A percentile compares a stretch with the other conserved stretches of the same genome.
These are phyloP conservation scores for Candida ipomoeae DNA, from an alignment of 805 yeast species.

Conservation along the genomic window DNA sequence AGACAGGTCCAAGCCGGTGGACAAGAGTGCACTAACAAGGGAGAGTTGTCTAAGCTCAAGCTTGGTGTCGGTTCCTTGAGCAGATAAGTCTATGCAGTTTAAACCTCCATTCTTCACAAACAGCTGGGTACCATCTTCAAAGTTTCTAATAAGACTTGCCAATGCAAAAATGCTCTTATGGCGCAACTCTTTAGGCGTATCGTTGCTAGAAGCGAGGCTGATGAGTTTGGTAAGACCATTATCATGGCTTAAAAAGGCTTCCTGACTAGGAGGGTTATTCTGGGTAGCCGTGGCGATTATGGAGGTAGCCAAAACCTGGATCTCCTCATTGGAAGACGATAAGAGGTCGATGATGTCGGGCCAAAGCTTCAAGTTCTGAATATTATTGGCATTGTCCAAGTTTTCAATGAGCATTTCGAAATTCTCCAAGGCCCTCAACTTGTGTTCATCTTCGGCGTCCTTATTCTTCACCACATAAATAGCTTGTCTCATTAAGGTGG, in stretches of 20 bases:
- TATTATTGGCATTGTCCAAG: conserved; percentile 89
- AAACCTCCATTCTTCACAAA: conserved; percentile 65
- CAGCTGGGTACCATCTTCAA: conserved; percentile 46
- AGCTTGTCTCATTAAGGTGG: conserved; percentile 78
- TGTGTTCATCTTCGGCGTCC: conserved; percentile 58
- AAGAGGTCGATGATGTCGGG: conserved; percentile 56
- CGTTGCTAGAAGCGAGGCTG: conserved; percentile 30
- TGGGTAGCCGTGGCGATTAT: conserved; percentile 90
- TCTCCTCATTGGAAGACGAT: conserved; percentile 29
- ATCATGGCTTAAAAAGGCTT: conserved; percentile 52
- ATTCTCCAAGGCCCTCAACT: conserved; percentile 77
- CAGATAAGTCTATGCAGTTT: conserved; percentile 40
- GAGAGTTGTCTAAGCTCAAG: conserved; percentile 53
- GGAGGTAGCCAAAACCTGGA: conserved; percentile 62
- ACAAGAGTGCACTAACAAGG: conserved; percentile 53
- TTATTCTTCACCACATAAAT: conserved; percentile 55
- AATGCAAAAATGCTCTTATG: conserved; percentile 76
- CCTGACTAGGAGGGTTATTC: conserved; percentile 76
- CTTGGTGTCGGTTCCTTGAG: conserved; percentile 28
- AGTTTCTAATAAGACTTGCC: conserved; percentile 69
- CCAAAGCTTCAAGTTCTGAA: conserved; percentile 83
- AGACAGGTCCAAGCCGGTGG: conserved; percentile 45
- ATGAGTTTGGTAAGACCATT: conserved; percentile 47
- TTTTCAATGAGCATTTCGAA: conserved; percentile 93
- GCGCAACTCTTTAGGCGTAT: conserved; percentile 30